Percentiles rank a stretch among this genome's conserved stretches.
Evolutionary conservation across 2,329 filamentous ascomycete species (phyloP).

Genomic region (Geosmithia morbida): DNA sequence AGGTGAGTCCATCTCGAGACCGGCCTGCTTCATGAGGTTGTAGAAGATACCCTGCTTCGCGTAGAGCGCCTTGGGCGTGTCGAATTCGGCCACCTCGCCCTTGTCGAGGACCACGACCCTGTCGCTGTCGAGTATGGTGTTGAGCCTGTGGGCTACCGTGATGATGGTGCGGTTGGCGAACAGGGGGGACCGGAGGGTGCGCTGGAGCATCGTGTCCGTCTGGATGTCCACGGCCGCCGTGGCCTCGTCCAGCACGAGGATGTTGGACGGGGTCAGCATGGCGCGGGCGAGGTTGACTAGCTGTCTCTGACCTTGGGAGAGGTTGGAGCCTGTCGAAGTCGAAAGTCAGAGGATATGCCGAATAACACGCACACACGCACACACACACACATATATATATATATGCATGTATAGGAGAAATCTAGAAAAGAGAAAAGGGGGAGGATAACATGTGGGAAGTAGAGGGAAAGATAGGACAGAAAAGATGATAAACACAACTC

Average conservation of each 20-base stretch:
- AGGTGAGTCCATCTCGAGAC: slow-evolving; percentile 39
- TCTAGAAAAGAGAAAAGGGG: no score
- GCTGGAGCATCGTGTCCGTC: slow-evolving; percentile 53
- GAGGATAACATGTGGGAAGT: background rate
- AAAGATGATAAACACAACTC: slow-evolving; percentile 26
- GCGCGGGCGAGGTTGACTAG: slow-evolving; percentile 87
- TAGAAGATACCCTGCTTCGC: slow-evolving; percentile 66
- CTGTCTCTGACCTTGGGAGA: slow-evolving; percentile 90
- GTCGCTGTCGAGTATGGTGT: slow-evolving; percentile 84
- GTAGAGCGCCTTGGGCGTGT: slow-evolving; percentile 67
- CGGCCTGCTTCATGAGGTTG: slow-evolving; percentile 81
- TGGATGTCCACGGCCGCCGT: slow-evolving; percentile 63
- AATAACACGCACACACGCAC: no score
- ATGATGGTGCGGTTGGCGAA: slow-evolving; percentile 94
- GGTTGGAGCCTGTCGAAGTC: slow-evolving; percentile 81
- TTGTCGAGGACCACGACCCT: slow-evolving; percentile 87
- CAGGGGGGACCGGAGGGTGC: slow-evolving; percentile 45
- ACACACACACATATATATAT: no score
- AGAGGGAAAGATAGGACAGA: slow-evolving; percentile 11
- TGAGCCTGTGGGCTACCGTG: slow-evolving; percentile 95
- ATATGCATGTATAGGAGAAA: no score
- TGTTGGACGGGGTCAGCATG: slow-evolving; percentile 89
- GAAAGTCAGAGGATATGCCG: no score
- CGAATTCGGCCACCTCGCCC: slow-evolving; percentile 84
- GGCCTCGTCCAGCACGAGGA: slow-evolving; percentile 91